These are phyloP conservation scores for Hygrocybe punicea DNA, from an alignment of 768 basidiomycete genomes.

Conservation along the genomic window DNA sequence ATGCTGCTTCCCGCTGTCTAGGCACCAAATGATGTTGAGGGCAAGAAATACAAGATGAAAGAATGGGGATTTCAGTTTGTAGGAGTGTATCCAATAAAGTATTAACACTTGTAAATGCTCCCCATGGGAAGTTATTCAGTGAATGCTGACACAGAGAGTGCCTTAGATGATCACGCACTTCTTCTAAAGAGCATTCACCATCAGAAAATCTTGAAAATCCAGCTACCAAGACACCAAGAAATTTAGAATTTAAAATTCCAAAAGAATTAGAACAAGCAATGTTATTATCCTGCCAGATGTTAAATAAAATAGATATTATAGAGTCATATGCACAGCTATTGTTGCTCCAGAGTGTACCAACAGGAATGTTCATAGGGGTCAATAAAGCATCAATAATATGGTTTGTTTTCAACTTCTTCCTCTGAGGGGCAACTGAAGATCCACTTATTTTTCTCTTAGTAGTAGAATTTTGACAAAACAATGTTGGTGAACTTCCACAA, in stretches of 20 bases:
- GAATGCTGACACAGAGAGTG: neutral
- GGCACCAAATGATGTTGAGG: neutral
- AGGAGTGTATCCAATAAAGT: neutral
- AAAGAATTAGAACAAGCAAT: neutral
- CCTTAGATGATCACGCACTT: slow-evolving; percentile 1
- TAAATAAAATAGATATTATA: slow-evolving; percentile 5
- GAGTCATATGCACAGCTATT: slow-evolving; percentile 13
- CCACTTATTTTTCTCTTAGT: neutral
- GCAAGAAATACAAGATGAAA: neutral
- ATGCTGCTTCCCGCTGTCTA: neutral
- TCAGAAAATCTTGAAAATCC: slow-evolving; percentile 1
- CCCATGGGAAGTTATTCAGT: slow-evolving; percentile 4
- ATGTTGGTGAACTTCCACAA: too few relatives aligned
- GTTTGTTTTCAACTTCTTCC: neutral
- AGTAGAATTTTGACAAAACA: neutral
- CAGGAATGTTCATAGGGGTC: neutral
- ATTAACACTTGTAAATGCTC: neutral
- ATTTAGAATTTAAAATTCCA: neutral
- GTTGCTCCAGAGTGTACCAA: slow-evolving; percentile 1
- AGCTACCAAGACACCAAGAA: neutral
- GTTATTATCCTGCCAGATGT: slow-evolving; percentile 1
- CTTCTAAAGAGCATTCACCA: neutral
- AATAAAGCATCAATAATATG: neutral
- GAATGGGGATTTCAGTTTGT: neutral
- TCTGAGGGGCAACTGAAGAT: neutral